A percentile compares a stretch with the other conserved stretches of the same genome.
These are phyloP conservation scores for Eugenia klotzschiana DNA, from an alignment of 441 rosid genomes.

Conservation along the genomic window DNA sequence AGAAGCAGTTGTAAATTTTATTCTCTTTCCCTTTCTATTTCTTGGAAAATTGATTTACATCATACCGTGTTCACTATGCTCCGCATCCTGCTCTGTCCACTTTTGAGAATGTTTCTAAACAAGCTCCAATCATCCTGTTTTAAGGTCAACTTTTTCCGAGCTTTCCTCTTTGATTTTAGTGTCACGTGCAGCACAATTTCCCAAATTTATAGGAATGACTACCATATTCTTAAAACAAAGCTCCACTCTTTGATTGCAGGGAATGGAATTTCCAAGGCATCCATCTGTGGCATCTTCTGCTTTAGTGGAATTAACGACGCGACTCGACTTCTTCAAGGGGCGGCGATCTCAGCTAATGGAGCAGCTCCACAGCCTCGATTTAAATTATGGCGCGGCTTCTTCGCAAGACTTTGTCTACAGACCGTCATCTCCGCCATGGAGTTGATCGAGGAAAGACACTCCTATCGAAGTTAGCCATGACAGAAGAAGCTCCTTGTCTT, in stretches of 20 bases:
- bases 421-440: constrained; percentile 91
- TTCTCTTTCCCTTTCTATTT: not conserved
- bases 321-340: constrained; percentile 94
- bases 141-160: not conserved
- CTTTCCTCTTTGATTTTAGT: not conserved
- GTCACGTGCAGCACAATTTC: not conserved
- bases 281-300: constrained; percentile 75
- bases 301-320: constrained; percentile 73
- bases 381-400: constrained; percentile 54
- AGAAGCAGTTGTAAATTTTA: not conserved
- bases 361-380: constrained; percentile 85
- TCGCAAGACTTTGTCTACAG: constrained; percentile 66
- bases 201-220: not conserved
- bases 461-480: not conserved
- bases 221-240: not conserved
- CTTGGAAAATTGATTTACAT: not conserved
- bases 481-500: constrained; percentile 2
- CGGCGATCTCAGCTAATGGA: constrained; percentile 91
- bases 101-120: not conserved
- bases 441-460: constrained; percentile 13
- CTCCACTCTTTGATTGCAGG: constrained; percentile 18
- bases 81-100: not conserved
- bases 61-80: not conserved
- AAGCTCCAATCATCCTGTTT: not conserved
- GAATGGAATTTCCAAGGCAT: constrained; percentile 57